A percentile compares a stretch with the other conserved stretches of the same genome.
Evolutionary conservation across 2,329 filamentous ascomycete genomes (phyloP).

Genomic region (Exophiala lecanii-corni): DNA sequence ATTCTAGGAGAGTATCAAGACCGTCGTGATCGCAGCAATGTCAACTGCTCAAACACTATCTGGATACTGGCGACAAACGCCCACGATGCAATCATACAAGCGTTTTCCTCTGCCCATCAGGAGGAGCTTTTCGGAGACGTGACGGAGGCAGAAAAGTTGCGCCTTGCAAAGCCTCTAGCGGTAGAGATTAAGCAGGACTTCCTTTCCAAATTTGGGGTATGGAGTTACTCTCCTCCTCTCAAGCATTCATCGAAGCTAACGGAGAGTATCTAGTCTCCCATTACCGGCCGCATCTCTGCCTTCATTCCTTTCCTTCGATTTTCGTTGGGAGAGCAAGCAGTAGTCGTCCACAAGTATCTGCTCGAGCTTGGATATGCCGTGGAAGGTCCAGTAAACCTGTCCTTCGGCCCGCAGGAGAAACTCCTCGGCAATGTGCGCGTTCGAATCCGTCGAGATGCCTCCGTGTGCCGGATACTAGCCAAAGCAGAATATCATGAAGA

Average conservation of each 20-base stretch:
- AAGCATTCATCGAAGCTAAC: not conserved
- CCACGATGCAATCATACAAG: slow-evolving; percentile 37
- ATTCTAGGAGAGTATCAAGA: slow-evolving; percentile 36
- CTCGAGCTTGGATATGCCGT: slow-evolving; percentile 26
- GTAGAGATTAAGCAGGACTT: slow-evolving; percentile 27
- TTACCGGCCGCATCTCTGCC: slow-evolving; percentile 40
- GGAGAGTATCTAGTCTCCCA: slow-evolving; percentile 29
- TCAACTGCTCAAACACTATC: slow-evolving; percentile 44
- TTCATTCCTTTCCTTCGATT: slow-evolving; percentile 45
- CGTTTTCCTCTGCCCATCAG: slow-evolving; percentile 35
- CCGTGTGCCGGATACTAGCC: slow-evolving; percentile 32
- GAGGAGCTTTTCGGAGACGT: slow-evolving; percentile 23
- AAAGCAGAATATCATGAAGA: slow-evolving; percentile 31
- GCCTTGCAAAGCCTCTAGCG: slow-evolving; percentile 25
- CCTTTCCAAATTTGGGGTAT: slow-evolving; percentile 26
- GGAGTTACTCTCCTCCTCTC: slow-evolving; percentile 2
- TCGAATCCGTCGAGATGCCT: slow-evolving; percentile 29
- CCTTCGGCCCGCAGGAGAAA: slow-evolving; percentile 43
- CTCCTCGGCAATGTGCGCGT: slow-evolving; percentile 36
- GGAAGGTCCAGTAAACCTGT: slow-evolving; percentile 41
- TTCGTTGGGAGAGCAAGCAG: slow-evolving; percentile 35
- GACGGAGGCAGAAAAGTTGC: slow-evolving; percentile 13
- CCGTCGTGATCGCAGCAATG: slow-evolving; percentile 30
- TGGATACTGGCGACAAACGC: slow-evolving; percentile 49
- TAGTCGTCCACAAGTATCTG: slow-evolving; percentile 42